Percentiles rank a stretch among this genome's conserved stretches.
Conservation (phyloP, 139 green algal genomes). For the Tetraselmis striata region DNA sequence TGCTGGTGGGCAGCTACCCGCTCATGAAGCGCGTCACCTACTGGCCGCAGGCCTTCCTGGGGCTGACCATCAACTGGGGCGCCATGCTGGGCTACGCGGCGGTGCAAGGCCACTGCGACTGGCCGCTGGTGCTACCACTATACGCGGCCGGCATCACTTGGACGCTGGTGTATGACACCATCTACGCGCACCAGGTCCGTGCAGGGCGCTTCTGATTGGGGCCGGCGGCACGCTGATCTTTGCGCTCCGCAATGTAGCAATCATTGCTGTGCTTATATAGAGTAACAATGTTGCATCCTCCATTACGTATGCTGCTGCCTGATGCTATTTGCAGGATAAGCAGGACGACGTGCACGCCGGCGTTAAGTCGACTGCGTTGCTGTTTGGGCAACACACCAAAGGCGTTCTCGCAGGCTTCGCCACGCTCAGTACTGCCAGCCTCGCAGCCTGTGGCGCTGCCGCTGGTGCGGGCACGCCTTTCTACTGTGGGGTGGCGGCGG, state of each 20-base stretch:
- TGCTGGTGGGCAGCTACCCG: constrained; percentile 87
- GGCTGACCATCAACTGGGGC: constrained; percentile 97
- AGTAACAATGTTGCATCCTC: no score
- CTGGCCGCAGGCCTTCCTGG: constrained; percentile 87
- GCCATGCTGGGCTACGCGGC: constrained; percentile 88
- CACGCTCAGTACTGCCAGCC: constrained; percentile 12
- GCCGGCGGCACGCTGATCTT: neutral
- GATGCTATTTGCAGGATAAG: constrained; percentile 67
- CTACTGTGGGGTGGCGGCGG: constrained; percentile 40
- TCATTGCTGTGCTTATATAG: neutral
- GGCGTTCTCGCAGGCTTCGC: constrained; percentile 47
- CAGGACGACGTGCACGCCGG: constrained; percentile 74
- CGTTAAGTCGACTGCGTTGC: constrained; percentile 86
- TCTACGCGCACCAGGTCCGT: constrained; percentile 92
- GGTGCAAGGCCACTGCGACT: constrained; percentile 61
- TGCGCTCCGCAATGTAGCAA: no score
- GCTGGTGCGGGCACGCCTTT: constrained; percentile 24
- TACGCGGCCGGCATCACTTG: constrained; percentile 76
- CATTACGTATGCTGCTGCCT: neutral
- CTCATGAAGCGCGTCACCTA: constrained; percentile 91
- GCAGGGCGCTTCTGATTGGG: neutral
- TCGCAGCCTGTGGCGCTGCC: constrained; percentile 23
- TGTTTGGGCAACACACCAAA: constrained; percentile 63
- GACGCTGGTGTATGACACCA: constrained; percentile 98
- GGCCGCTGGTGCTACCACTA: constrained; percentile 70